A percentile compares a stretch with the other conserved stretches of the same genome.
phyloP scores from a whole-genome alignment of 2,329 filamentous ascomycete genomes.

The Plenodomus biglobosus region DNA sequence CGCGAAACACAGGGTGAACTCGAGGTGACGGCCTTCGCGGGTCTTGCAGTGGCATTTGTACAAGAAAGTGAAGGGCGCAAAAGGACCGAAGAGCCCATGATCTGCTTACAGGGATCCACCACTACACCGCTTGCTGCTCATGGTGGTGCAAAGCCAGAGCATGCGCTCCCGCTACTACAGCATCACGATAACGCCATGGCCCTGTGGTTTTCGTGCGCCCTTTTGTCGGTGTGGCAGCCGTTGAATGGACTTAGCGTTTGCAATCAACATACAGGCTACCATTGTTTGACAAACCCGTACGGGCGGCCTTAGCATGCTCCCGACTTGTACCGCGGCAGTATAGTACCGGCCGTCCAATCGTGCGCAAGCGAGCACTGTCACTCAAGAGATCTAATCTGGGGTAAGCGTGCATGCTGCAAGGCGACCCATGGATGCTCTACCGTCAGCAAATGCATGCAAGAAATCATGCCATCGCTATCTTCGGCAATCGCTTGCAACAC shows the following conservation, averaged over 20 bases:
- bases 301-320: background rate
- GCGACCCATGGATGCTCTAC: background rate
- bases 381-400: background rate
- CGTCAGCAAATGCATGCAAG: background rate
- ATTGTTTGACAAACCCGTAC: background rate
- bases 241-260: background rate
- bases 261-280: background rate
- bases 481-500: background rate
- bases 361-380: background rate
- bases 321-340: background rate
- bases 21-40: background rate
- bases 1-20: background rate
- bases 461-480: background rate
- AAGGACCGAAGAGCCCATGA: background rate
- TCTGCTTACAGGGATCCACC: background rate
- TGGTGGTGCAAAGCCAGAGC: background rate
- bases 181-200: background rate
- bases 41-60: background rate
- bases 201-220: background rate
- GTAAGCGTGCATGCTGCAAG: background rate
- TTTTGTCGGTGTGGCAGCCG: background rate
- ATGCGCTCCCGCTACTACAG: background rate
- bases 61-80: background rate
- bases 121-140: background rate
- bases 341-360: background rate